Conservation (phyloP, 2,329 filamentous ascomycete genomes). For the Fusarium oxysporum region DNA sequence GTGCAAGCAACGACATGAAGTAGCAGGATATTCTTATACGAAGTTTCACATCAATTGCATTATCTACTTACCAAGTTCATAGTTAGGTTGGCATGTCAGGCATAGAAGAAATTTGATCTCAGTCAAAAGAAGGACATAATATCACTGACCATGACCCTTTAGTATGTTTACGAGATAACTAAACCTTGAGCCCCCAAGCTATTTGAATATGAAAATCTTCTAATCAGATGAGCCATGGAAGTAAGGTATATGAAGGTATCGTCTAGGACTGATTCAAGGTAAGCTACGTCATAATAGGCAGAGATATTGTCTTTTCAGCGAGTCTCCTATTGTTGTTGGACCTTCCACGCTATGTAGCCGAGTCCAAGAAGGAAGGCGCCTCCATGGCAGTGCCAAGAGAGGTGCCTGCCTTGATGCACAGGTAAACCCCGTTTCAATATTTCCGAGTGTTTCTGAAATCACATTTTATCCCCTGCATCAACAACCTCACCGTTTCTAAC, state of each 20-base stretch:
- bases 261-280: not conserved
- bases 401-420: not conserved
- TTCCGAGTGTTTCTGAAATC: not conserved
- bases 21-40: not conserved
- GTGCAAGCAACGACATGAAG: not conserved
- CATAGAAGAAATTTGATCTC: not conserved
- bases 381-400: not conserved
- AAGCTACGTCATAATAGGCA: not conserved
- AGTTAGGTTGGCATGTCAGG: not conserved
- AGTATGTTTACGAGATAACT: not conserved
- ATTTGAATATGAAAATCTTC: not conserved
- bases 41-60: not conserved
- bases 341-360: constrained; percentile 8
- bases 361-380: not conserved
- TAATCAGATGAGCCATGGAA: not conserved
- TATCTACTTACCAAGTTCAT: not conserved
- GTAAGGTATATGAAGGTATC: not conserved
- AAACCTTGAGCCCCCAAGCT: not conserved
- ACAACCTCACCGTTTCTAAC: not conserved
- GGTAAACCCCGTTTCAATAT: not conserved
- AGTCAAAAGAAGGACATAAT: not conserved
- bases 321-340: not conserved
- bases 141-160: not conserved
- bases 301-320: not conserved
- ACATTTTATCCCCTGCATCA: not conserved